These are phyloP conservation scores for Fraxinus quadrangulata DNA, from an alignment of 257 asterid species.

Conservation along the genomic window DNA sequence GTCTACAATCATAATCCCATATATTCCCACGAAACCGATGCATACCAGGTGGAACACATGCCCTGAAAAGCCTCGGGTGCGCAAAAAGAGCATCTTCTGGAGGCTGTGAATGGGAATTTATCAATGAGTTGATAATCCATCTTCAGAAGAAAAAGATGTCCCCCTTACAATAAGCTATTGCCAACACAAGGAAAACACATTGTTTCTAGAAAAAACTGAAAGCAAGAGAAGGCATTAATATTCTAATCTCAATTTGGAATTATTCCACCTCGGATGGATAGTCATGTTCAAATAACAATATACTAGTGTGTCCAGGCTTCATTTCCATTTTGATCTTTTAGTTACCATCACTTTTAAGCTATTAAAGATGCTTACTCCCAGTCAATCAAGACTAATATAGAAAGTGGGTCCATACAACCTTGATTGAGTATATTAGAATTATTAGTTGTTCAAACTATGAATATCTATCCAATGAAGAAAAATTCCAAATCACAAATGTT, in stretches of 20 bases:
- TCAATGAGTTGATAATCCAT: slow-evolving; percentile 4
- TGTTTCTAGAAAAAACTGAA: neutral
- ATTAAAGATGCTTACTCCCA: neutral
- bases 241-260: neutral
- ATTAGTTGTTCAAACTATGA: neutral
- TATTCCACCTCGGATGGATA: neutral
- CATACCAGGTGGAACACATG: slow-evolving; percentile 99
- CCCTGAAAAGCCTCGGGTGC: slow-evolving; percentile 94
- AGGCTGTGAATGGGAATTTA: slow-evolving; percentile 41
- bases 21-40: slow-evolving; percentile 95
- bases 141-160: neutral
- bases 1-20: slow-evolving; percentile 86
- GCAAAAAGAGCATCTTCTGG: slow-evolving; percentile 95
- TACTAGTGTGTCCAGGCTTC: neutral
- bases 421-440: neutral
- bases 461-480: neutral
- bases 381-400: neutral
- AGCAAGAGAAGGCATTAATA: neutral
- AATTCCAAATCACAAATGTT: neutral
- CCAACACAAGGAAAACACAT: neutral
- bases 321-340: neutral
- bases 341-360: neutral
- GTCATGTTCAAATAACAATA: neutral
- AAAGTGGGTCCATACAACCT: neutral
- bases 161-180: neutral